Evolutionary conservation across 2,329 filamentous ascomycete species (phyloP), one percentile per base, ranked within the genome.

Genomic region (Calonectria pteridis): DNA sequence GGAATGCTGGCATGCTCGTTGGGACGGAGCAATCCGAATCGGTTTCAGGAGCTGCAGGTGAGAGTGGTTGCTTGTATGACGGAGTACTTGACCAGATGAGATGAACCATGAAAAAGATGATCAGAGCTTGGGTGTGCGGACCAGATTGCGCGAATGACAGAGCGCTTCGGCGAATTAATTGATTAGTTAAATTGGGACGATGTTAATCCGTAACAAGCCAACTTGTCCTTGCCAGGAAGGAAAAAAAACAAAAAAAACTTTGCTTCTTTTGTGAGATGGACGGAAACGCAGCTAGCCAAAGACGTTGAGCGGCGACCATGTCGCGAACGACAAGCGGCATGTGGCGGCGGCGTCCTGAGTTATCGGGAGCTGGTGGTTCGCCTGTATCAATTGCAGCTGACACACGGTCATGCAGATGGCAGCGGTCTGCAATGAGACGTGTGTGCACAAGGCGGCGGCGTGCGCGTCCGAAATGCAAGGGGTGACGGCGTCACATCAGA

Each of bases 391-490:
- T 18, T 35, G 55, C 23, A 40, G 55, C 55, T 62, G 33, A 62
- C 26, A 40, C 55, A 62, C 13, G 33, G 35, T 14, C 55, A 37
- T 59, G 55, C 55, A 59, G 10, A 37, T 55, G 29, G 14, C 33
- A 35, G 23, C 55, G 55, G 55, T 26, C n/a, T 18, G 23, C 6
- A 5, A 62, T 62, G 55, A 51, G 63, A 66, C 46, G 63, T 28
- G 46, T 37, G 28, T 7, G 18, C 46, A 49, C 37, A 46, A 64
- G 18, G 37, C 11, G 11, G 40, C 55, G 33, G 55, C 33, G 43
- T 26, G 49, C 64, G 33, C 33, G 33, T 55, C 49, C 26, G 49
- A 55, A 55, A 67, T 67, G 64, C 64, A 67, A 67, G 64, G 64
- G 46, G 35, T 16, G 35, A 20, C 46, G 59, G 59, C 37, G 59